These are phyloP conservation scores for Penicillium sp. DNA, from an alignment of 2,329 filamentous ascomycete species.

Conservation along the genomic window DNA sequence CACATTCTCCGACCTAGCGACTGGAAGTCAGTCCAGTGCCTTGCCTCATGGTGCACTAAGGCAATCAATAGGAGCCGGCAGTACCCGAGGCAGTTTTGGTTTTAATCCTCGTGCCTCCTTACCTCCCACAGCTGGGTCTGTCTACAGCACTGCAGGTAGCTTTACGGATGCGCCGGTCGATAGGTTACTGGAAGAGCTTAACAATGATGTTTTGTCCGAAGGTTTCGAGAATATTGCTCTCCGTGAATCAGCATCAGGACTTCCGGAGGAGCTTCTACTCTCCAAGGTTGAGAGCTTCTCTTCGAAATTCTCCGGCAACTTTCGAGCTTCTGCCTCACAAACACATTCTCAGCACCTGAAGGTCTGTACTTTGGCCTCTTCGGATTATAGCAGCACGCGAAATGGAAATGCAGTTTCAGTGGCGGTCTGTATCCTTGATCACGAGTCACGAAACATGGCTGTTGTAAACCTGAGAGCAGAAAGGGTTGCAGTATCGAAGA, in stretches of 20 bases:
- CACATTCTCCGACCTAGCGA: slow-evolving; percentile 74
- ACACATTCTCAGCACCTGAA: slow-evolving; percentile 36
- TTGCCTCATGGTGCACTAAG: slow-evolving; percentile 56
- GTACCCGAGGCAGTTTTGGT: slow-evolving; percentile 65
- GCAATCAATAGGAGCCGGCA: slow-evolving; percentile 73
- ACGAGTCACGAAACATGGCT: slow-evolving; percentile 68
- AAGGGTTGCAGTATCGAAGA: slow-evolving; percentile 36
- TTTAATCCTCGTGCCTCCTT: slow-evolving; percentile 60
- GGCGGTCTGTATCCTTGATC: slow-evolving; percentile 70
- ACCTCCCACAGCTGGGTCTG: slow-evolving; percentile 53
- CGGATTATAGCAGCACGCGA: slow-evolving; percentile 36
- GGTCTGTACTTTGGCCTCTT: slow-evolving; percentile 68
- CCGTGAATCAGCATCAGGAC: slow-evolving; percentile 72
- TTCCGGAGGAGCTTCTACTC: slow-evolving; percentile 73
- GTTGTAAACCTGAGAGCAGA: slow-evolving; percentile 67
- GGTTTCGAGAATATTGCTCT: slow-evolving; percentile 74
- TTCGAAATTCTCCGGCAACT: slow-evolving; percentile 51
- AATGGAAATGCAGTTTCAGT: slow-evolving; percentile 37
- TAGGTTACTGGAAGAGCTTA: slow-evolving; percentile 69
- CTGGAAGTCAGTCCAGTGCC: slow-evolving; percentile 44
- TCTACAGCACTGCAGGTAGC: slow-evolving; percentile 59
- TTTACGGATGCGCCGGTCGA: slow-evolving; percentile 72
- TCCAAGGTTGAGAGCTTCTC: slow-evolving; percentile 71
- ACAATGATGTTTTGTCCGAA: slow-evolving; percentile 65
- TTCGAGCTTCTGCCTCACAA: slow-evolving; percentile 31